Evolutionary conservation across 2,329 filamentous ascomycete species (phyloP).

Genomic region (Aspergillus novoparasiticus): DNA sequence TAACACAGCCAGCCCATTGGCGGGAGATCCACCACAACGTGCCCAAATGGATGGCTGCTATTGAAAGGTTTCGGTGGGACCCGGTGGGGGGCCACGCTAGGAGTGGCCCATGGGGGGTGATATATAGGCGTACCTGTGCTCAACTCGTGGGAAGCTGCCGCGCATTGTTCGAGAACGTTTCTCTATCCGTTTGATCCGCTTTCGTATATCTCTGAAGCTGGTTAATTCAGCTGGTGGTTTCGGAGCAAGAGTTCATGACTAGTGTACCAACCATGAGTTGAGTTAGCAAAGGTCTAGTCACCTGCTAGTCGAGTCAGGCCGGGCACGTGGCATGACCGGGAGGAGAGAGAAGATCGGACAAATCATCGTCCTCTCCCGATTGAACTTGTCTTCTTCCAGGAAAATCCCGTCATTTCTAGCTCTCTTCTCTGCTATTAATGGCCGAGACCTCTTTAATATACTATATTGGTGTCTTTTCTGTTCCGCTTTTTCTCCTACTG

Average conservation of each 20-base stretch:
- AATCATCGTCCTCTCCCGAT: not conserved
- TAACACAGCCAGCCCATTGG: constrained; percentile 6
- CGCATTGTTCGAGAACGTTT: not conserved
- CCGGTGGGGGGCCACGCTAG: constrained; percentile 8
- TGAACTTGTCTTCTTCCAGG: not conserved
- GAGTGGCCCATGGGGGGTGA: not conserved
- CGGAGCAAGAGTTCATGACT: not conserved
- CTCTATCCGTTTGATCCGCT: not conserved
- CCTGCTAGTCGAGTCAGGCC: not conserved
- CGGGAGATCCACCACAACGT: constrained; percentile 21
- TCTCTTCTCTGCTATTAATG: not conserved
- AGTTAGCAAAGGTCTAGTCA: not conserved
- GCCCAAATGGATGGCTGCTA: constrained; percentile 25
- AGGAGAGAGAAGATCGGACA: not conserved
- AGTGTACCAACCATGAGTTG: not conserved
- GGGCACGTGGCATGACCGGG: not conserved
- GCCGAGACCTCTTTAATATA: not conserved
- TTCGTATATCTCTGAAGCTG: not conserved
- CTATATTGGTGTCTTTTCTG: not conserved
- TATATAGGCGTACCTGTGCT: not conserved
- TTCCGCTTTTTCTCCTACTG: not conserved
- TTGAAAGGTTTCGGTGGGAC: constrained; percentile 17
- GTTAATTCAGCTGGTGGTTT: not conserved
- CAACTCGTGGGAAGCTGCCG: not conserved
- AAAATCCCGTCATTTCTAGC: not conserved